A percentile compares a stretch with the other conserved stretches of the same genome.
Evolutionary conservation across 2,329 filamentous ascomycete genomes (phyloP).

Genomic region (Dactylellina cionopaga): DNA sequence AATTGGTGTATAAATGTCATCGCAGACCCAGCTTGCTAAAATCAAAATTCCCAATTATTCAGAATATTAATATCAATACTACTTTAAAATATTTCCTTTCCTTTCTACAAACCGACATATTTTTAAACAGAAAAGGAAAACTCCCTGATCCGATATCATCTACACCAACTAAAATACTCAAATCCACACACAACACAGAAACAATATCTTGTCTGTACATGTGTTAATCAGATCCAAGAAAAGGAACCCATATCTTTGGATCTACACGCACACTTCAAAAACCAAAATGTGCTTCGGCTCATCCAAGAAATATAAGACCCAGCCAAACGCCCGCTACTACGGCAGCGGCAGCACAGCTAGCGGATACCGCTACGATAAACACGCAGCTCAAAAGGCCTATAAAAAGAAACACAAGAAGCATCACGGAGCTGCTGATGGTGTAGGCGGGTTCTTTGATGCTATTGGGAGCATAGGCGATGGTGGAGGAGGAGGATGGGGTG

Average conservation of each 20-base stretch:
- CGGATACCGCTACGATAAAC: constrained; percentile 16
- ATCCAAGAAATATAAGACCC: not conserved
- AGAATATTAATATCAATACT: too few species aligned
- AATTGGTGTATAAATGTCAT: too few species aligned
- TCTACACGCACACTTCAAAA: not conserved
- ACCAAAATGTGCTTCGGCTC: constrained; percentile 50
- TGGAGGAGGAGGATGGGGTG: constrained; percentile 2
- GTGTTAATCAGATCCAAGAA: not conserved
- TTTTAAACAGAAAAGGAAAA: too few species aligned
- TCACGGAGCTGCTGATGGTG: not conserved
- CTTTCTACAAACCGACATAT: too few species aligned
- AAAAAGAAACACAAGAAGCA: constrained; percentile 25
- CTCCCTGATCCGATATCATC: too few species aligned
- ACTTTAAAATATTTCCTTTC: too few species aligned
- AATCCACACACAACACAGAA: not conserved
- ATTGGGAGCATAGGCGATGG: constrained; percentile 3
- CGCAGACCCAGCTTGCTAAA: too few species aligned
- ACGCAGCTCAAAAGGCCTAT: constrained; percentile 24
- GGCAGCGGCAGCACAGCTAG: constrained; percentile 24
- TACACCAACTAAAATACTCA: too few species aligned
- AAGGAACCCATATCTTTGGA: too few species aligned
- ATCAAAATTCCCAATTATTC: too few species aligned
- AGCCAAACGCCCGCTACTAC: constrained; percentile 46
- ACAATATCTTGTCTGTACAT: not conserved
- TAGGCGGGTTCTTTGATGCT: constrained; percentile 20